Conservation (phyloP, 768 basidiomycete genomes). For the Thelephora ganbajun region DNA sequence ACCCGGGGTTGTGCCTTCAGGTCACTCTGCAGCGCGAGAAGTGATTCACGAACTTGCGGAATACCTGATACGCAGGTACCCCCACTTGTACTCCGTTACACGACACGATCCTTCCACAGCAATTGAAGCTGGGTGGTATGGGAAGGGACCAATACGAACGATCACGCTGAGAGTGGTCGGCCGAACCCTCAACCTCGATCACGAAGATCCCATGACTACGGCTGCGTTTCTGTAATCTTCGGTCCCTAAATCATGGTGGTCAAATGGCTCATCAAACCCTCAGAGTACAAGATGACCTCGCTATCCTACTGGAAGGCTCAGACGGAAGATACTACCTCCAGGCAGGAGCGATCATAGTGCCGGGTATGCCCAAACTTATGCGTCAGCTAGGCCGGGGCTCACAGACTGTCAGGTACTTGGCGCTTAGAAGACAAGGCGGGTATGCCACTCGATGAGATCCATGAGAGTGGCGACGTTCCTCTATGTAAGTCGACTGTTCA, state of each 20-base stretch:
- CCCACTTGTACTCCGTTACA: conserved; percentile 35
- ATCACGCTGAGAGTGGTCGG: conserved; percentile 37
- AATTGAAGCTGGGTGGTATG: conserved; percentile 20
- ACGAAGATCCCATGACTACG: conserved; percentile 44
- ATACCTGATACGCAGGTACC: conserved; percentile 51
- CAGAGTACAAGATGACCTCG: conserved; percentile 11
- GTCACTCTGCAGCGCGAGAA: conserved; percentile 32
- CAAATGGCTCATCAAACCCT: background rate
- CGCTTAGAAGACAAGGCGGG: conserved; percentile 67
- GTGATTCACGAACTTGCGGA: conserved; percentile 56
- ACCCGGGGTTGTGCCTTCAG: conserved; percentile 16
- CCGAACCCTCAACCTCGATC: conserved; percentile 35
- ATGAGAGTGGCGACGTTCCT: conserved; percentile 55
- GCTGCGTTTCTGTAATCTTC: conserved; percentile 43
- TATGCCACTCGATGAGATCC: conserved; percentile 57
- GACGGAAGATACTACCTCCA: conserved; percentile 68
- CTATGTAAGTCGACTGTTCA: conserved; percentile 33
- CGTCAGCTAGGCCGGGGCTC: background rate
- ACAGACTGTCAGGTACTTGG: conserved; percentile 46
- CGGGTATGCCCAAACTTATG: conserved; percentile 27
- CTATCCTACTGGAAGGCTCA: conserved; percentile 26
- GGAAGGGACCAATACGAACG: conserved; percentile 32
- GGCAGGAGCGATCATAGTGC: conserved; percentile 51
- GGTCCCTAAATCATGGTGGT: background rate
- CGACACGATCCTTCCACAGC: conserved; percentile 19